These are phyloP conservation scores for Tripterygium wilfordii DNA, from an alignment of 177 flowering plant genomes.

Conservation along the genomic window DNA sequence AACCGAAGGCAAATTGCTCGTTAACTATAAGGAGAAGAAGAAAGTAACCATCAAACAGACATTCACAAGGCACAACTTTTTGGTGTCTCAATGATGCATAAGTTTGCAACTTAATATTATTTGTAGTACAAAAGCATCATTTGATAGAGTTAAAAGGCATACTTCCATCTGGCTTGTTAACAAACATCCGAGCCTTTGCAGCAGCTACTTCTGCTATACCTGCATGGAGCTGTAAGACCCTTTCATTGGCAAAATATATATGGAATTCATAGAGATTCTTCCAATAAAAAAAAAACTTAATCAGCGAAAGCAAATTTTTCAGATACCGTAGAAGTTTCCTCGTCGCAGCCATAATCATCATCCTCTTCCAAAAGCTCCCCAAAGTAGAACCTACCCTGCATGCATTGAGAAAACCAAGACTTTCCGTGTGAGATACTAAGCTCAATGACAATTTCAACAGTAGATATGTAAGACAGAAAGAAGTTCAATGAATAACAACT, in stretches of 20 bases:
- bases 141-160: too few species aligned
- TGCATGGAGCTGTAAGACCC: conserved; percentile 70
- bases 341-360: conserved; percentile 65
- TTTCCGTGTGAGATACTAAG: too few species aligned
- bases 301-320: conserved; percentile 1
- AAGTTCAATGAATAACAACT: too few species aligned
- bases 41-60: too few species aligned
- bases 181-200: conserved; percentile 96
- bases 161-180: conserved; percentile 99
- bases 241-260: conserved; percentile 6
- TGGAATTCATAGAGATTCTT: not conserved
- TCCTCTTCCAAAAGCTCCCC: conserved; percentile 76
- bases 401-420: not conserved
- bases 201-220: conserved; percentile 97
- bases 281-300: not conserved
- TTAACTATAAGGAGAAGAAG: too few species aligned
- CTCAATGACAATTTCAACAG: too few species aligned
- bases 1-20: too few species aligned
- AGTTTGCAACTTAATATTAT: not conserved
- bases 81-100: too few species aligned
- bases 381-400: conserved; percentile 93
- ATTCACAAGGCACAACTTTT: too few species aligned
- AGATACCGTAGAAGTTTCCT: conserved; percentile 53
- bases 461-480: too few species aligned
- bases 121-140: conserved; percentile 1